These are phyloP conservation scores for Astraeus odoratus DNA, from an alignment of 768 basidiomycete genomes.

Conservation along the genomic window DNA sequence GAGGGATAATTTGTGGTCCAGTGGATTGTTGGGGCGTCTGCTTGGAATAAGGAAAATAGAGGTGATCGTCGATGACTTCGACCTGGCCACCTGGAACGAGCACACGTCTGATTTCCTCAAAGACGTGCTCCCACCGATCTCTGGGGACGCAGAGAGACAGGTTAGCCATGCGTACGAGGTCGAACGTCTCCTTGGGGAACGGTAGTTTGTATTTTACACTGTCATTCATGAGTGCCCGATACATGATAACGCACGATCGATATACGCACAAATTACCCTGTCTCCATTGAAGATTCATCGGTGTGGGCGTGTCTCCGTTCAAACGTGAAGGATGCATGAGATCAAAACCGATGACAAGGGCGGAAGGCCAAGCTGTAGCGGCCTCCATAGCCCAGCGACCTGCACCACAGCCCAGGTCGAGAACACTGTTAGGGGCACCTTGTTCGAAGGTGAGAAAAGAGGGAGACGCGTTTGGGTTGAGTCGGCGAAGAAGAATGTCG, in stretches of 20 bases:
- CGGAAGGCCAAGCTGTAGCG: constrained; percentile 51
- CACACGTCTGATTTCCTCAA: constrained; percentile 58
- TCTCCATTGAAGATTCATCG: constrained; percentile 40
- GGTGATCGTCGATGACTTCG: constrained; percentile 69
- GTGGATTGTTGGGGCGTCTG: constrained; percentile 13
- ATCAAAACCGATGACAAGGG: constrained; percentile 61
- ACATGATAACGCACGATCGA: not conserved
- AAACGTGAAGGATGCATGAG: constrained; percentile 36
- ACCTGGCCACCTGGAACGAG: constrained; percentile 54
- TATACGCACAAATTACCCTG: constrained; percentile 62
- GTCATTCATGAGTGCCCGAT: constrained; percentile 12
- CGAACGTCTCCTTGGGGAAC: constrained; percentile 56
- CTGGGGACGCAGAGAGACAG: constrained; percentile 55
- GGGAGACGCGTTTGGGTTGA: constrained; percentile 47
- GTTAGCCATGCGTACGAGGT: constrained; percentile 70
- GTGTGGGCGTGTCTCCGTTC: constrained; percentile 30
- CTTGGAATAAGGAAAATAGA: constrained; percentile 53
- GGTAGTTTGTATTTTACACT: constrained; percentile 55
- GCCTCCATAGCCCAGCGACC: constrained; percentile 65
- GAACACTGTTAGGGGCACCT: constrained; percentile 44
- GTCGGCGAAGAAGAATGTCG: constrained; percentile 45
- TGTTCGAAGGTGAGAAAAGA: constrained; percentile 51
- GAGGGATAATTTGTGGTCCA: constrained; percentile 1
- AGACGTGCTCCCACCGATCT: constrained; percentile 50
- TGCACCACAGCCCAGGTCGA: constrained; percentile 73